A percentile compares a stretch with the other conserved stretches of the same genome.
Conservation (phyloP, 73 alveolate genomes). For the Symbiodinium natans region DNA sequence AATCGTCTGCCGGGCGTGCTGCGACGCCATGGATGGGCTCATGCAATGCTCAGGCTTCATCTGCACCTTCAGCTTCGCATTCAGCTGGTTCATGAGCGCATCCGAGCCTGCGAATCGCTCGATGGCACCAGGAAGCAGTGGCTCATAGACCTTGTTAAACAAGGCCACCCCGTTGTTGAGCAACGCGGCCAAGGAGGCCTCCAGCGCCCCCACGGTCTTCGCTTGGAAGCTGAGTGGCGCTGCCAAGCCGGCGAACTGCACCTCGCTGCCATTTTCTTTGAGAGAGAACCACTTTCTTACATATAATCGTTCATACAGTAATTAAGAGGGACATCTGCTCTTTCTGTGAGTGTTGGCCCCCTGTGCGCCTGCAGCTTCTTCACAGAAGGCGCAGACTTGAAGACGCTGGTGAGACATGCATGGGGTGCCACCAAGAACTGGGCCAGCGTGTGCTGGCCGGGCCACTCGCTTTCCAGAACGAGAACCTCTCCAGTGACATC, state of each 20-base stretch:
- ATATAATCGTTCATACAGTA: too few relatives aligned
- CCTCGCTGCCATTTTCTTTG: too few relatives aligned
- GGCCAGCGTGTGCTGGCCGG: conserved; percentile 63
- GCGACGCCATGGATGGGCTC: conserved; percentile 72
- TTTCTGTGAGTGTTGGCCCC: too few relatives aligned
- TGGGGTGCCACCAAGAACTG: conserved; percentile 77
- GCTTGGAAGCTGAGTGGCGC: conserved; percentile 86
- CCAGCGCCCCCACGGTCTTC: conserved; percentile 62
- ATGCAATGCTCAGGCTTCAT: conserved; percentile 44
- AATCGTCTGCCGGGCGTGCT: conserved; percentile 25
- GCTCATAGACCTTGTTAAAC: conserved; percentile 89
- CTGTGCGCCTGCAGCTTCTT: conserved; percentile 33
- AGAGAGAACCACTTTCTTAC: too few relatives aligned
- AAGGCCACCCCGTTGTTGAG: conserved; percentile 85
- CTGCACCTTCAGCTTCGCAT: conserved; percentile 29
- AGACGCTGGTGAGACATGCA: conserved; percentile 63
- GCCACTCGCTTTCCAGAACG: conserved; percentile 75
- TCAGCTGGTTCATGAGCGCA: background rate
- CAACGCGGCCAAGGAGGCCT: conserved; percentile 57
- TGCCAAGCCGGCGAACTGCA: conserved; percentile 38
- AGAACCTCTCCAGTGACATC: conserved; percentile 45
- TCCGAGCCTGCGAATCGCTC: conserved; percentile 57
- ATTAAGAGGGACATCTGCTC: too few relatives aligned
- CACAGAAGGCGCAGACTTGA: conserved; percentile 43
- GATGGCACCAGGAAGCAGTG: conserved; percentile 58